A percentile compares a stretch with the other conserved stretches of the same genome.
Evolutionary conservation across 2,329 filamentous ascomycete genomes (phyloP).

Genomic region (Microsporum ferrugineum): DNA sequence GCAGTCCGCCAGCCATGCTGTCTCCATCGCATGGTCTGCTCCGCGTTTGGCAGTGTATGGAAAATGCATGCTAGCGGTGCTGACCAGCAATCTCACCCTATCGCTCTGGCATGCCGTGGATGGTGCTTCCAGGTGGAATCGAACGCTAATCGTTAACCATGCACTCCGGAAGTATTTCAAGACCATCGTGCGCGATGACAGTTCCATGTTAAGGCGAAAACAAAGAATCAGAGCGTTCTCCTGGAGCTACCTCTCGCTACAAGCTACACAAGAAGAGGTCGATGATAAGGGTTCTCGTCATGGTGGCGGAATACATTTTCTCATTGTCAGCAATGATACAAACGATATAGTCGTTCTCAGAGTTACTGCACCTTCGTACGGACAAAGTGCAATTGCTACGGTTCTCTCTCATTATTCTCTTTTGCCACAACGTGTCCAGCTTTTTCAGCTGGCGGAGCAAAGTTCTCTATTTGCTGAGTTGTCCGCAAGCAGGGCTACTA

Average conservation of each 20-base stretch:
- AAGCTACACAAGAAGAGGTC: constrained; percentile 7
- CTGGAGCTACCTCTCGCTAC: constrained; percentile 28
- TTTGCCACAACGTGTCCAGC: constrained; percentile 4
- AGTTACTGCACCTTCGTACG: constrained; percentile 11
- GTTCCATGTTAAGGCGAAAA: constrained; percentile 20
- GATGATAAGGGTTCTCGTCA: background rate
- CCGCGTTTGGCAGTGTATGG: constrained; percentile 44
- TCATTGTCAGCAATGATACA: constrained; percentile 30
- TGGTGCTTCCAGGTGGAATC: constrained; percentile 39
- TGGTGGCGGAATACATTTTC: constrained; percentile 25
- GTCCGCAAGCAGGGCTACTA: constrained; percentile 18
- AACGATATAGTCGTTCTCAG: constrained; percentile 28
- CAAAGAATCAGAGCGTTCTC: constrained; percentile 31
- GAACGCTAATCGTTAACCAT: constrained; percentile 44
- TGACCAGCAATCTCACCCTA: constrained; percentile 46
- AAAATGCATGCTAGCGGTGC: constrained; percentile 43
- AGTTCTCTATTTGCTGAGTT: constrained; percentile 24
- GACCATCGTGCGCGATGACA: constrained; percentile 14
- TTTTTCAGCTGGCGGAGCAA: constrained; percentile 14
- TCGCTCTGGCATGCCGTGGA: constrained; percentile 46
- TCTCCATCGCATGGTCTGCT: constrained; percentile 46
- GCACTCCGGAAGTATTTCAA: constrained; percentile 33
- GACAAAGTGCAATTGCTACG: constrained; percentile 17
- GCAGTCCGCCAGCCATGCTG: constrained; percentile 42
- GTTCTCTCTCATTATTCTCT: constrained; percentile 20